These are phyloP conservation scores for Blastocystis sp. DNA, from an alignment of 352 stramenopile species.

Conservation along the genomic window DNA sequence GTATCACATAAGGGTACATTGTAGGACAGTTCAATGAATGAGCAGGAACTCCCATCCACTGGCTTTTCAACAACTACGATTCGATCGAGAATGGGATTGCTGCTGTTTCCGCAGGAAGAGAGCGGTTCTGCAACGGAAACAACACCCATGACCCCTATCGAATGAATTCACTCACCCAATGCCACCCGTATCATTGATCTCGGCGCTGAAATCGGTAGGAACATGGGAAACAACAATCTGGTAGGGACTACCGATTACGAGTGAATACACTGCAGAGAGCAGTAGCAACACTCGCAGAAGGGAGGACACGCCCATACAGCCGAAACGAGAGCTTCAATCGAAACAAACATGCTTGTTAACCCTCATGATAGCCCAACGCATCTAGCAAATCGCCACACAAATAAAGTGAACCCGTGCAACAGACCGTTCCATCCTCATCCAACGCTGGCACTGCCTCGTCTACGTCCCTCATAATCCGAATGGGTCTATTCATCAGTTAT, in stretches of 20 bases:
- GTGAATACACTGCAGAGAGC: neutral
- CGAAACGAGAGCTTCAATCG: neutral
- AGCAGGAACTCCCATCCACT: neutral
- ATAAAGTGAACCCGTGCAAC: slow-evolving; percentile 51
- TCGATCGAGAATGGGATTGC: neutral
- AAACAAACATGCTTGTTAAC: neutral
- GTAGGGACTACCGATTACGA: neutral
- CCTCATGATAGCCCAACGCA: neutral
- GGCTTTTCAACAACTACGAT: neutral
- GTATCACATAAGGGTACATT: neutral
- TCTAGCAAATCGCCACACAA: slow-evolving; percentile 62
- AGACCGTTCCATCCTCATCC: slow-evolving; percentile 8
- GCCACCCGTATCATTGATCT: neutral
- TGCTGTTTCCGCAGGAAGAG: neutral
- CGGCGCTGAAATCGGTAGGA: neutral
- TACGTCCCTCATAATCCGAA: neutral
- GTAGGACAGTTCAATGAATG: neutral
- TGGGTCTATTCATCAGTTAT: neutral
- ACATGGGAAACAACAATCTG: neutral
- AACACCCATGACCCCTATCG: neutral
- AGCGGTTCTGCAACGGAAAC: neutral
- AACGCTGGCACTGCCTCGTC: neutral
- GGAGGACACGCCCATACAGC: neutral
- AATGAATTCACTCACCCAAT: neutral
- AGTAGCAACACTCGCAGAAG: neutral